phyloP scores from a whole-genome alignment of 2,329 filamentous ascomycete genomes.

The Xylaria sp. region DNA sequence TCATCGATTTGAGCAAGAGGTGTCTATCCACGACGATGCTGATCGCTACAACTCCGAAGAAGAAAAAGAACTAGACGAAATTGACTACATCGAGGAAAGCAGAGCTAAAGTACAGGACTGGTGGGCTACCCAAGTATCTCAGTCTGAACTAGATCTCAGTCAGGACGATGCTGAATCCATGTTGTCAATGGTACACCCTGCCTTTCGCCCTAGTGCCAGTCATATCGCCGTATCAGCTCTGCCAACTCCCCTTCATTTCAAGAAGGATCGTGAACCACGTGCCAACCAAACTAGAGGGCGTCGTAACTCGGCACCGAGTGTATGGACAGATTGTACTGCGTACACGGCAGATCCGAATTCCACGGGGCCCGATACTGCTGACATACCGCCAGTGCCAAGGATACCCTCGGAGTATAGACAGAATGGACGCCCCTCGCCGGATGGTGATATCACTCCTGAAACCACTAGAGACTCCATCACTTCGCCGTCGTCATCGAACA shows the following conservation, averaged over 20 bases:
- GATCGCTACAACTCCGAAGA: slow-evolving; percentile 31
- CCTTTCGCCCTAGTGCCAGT: slow-evolving; percentile 35
- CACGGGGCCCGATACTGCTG: background rate
- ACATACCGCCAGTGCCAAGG: slow-evolving; percentile 39
- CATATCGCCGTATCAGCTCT: slow-evolving; percentile 36
- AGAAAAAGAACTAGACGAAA: slow-evolving; percentile 31
- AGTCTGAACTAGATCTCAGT: slow-evolving; percentile 5
- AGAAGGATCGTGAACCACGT: slow-evolving; percentile 24
- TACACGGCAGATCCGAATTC: slow-evolving; percentile 32
- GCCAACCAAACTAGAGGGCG: background rate
- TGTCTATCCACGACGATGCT: slow-evolving; percentile 10
- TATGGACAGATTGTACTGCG: slow-evolving; percentile 43
- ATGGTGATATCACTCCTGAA: background rate
- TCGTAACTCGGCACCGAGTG: background rate
- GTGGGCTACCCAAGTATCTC: slow-evolving; percentile 36
- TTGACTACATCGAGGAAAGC: slow-evolving; percentile 34
- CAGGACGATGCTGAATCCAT: slow-evolving; percentile 37
- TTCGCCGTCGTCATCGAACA: background rate
- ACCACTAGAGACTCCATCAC: background rate
- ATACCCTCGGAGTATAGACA: slow-evolving; percentile 36
- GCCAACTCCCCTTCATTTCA: slow-evolving; percentile 35
- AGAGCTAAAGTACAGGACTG: slow-evolving; percentile 41
- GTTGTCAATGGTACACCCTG: slow-evolving; percentile 43
- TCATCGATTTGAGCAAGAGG: slow-evolving; percentile 33
- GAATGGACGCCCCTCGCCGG: too few relatives aligned